A percentile compares a stretch with the other conserved stretches of the same genome.
phyloP scores from a whole-genome alignment of 1,284 basidiomycete species.

The Bjerkandera adusta region DNA sequence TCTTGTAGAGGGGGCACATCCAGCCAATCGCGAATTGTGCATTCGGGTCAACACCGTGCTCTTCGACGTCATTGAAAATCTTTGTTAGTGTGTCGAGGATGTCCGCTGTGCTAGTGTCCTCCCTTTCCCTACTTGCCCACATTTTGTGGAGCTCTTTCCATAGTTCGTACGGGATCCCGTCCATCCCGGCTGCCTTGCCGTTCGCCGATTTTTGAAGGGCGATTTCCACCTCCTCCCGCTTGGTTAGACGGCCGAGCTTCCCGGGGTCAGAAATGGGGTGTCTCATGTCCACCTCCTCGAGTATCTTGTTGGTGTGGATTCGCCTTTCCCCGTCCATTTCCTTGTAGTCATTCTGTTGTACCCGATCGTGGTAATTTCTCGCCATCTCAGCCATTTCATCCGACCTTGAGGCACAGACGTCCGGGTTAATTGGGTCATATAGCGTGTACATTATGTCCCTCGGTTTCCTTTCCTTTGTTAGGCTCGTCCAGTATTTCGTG shows the following conservation, averaged over 20 bases:
- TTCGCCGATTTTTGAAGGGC: background rate
- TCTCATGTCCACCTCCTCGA: background rate
- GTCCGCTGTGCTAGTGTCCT: background rate
- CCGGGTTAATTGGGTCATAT: too few relatives aligned
- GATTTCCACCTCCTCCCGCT: constrained; percentile 1
- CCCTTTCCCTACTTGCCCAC: too few relatives aligned
- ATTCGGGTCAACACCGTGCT: constrained; percentile 4
- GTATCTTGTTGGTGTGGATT: background rate
- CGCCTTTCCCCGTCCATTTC: background rate
- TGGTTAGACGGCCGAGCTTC: background rate
- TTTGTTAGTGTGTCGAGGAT: constrained; percentile 5
- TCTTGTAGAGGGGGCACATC: constrained; percentile 36
- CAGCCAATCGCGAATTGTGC: constrained; percentile 28
- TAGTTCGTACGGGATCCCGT: constrained; percentile 22
- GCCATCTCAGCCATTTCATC: constrained; percentile 4
- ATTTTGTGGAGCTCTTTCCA: constrained; percentile 21
- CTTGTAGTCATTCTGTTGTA: background rate
- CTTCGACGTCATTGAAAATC: constrained; percentile 21
- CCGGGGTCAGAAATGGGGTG: background rate
- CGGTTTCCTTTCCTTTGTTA: too few relatives aligned
- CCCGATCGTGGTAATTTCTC: constrained; percentile 2
- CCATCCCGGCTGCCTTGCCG: constrained; percentile 17
- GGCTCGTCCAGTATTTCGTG: constrained; percentile 27
- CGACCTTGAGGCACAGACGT: too few relatives aligned
- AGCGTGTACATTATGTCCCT: too few relatives aligned